Evolutionary conservation across 371 early-diverging fungal genomes (phyloP).

Genomic region (Lichtheimia corymbifera): DNA sequence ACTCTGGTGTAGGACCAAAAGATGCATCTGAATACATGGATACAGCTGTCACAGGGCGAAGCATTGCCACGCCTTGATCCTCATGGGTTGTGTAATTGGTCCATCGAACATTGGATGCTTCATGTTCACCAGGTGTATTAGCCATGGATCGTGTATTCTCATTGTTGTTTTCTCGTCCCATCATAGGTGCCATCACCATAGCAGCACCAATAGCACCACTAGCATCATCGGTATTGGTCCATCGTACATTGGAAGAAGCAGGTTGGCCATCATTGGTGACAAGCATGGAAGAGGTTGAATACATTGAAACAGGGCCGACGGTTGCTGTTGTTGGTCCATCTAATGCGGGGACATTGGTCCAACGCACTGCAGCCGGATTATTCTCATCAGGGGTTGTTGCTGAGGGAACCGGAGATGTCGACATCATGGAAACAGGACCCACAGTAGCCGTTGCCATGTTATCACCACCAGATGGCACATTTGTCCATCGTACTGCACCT

Average conservation of each 20-base stretch:
- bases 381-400: not conserved
- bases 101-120: constrained; percentile 25
- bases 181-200: constrained; percentile 26
- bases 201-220: constrained; percentile 44
- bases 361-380: constrained; percentile 18
- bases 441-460: constrained; percentile 8
- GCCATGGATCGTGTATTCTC: not conserved
- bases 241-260: constrained; percentile 18
- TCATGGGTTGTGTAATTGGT: constrained; percentile 22
- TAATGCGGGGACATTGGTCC: constrained; percentile 26
- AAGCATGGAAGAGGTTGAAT: constrained; percentile 9
- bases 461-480: constrained; percentile 1
- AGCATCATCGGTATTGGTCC: constrained; percentile 42
- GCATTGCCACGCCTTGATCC: constrained; percentile 17
- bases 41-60: constrained; percentile 18
- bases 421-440: constrained; percentile 6
- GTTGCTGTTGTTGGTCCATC: constrained; percentile 10
- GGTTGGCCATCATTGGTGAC: not conserved
- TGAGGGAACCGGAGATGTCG: not conserved
- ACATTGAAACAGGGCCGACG: constrained; percentile 6
- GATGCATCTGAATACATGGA: constrained; percentile 28
- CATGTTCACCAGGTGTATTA: not conserved
- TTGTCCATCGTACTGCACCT: constrained; percentile 12
- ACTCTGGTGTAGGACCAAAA: not conserved
- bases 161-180: constrained; percentile 9